Percentiles rank a stretch among this genome's conserved stretches.
These are phyloP conservation scores for Ceraceosorus bombacis DNA, from an alignment of 1,284 basidiomycete genomes.

Conservation along the genomic window DNA sequence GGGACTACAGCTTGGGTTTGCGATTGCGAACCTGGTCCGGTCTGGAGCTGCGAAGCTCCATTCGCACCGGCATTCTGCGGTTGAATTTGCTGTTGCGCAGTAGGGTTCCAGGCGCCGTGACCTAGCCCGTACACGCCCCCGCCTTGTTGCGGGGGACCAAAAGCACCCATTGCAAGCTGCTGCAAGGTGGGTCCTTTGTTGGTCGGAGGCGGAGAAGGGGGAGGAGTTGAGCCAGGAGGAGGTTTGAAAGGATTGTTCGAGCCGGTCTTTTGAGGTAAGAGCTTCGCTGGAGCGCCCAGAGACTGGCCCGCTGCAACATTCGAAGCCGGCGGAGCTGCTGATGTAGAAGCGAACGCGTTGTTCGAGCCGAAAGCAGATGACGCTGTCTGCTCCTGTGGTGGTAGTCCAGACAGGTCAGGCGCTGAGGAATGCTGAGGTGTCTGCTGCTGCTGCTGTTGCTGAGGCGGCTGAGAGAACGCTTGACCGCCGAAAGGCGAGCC, in stretches of 20 bases:
- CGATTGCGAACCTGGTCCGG: constrained; percentile 4
- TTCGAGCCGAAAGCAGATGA: constrained; percentile 1
- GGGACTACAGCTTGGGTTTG: constrained; percentile 21
- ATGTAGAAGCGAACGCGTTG: constrained; percentile 58
- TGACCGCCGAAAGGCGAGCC: constrained; percentile 20
- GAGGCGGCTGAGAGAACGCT: constrained; percentile 9
- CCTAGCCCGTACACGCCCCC: constrained; percentile 34
- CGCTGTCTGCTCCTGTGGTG: constrained; percentile 17
- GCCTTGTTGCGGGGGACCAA: constrained; percentile 14
- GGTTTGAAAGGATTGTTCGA: constrained; percentile 90
- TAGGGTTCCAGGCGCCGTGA: constrained; percentile 31
- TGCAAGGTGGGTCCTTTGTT: constrained; percentile 71
- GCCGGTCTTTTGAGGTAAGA: constrained; percentile 85
- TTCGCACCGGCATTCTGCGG: constrained; percentile 4
- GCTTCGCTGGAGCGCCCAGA: constrained; percentile 51
- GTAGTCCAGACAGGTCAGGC: too few relatives aligned
- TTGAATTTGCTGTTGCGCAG: constrained; percentile 13
- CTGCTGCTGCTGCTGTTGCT: constrained; percentile 18
- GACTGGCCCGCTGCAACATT: constrained; percentile 25
- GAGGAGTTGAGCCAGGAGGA: constrained; percentile 55
- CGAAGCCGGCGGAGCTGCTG: constrained; percentile 35
- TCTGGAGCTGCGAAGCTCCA: constrained; percentile 8
- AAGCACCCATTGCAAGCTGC: constrained; percentile 61
- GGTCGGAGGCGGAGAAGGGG: constrained; percentile 51
- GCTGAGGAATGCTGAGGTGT: constrained; percentile 6